These are phyloP conservation scores for Typha latifolia DNA, from an alignment of 176 grass and related monocot species.

Conservation along the genomic window DNA sequence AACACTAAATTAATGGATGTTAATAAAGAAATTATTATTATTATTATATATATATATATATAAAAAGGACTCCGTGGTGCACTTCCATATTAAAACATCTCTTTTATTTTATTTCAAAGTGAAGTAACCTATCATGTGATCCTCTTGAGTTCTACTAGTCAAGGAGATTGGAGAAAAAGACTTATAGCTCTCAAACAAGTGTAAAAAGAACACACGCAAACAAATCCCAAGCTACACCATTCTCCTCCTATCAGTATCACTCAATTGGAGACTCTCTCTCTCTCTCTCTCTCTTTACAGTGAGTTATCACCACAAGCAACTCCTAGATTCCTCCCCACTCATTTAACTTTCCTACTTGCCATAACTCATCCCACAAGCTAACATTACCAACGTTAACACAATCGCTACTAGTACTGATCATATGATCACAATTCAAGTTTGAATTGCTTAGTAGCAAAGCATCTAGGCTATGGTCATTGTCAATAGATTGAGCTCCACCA, in stretches of 20 bases:
- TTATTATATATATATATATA: no score
- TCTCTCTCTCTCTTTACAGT: constrained; percentile 18
- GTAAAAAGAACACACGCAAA: no score
- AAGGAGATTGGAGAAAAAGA: no score
- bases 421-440: not conserved
- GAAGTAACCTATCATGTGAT: no score
- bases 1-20: no score
- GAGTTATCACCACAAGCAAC: constrained; percentile 57
- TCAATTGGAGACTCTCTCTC: not conserved
- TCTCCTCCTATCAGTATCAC: not conserved
- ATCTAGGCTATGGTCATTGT: constrained; percentile 28
- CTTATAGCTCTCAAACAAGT: no score
- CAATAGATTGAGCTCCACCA: not conserved
- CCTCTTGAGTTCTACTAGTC: no score
- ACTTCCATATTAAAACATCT: no score
- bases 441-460: not conserved
- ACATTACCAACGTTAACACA: not conserved
- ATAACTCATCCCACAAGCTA: constrained; percentile 35
- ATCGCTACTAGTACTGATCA: not conserved
- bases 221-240: not conserved
- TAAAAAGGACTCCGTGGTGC: no score
- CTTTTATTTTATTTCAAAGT: no score
- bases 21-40: no score
- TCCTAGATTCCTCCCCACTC: constrained; percentile 71
- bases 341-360: constrained; percentile 47